Percentiles rank a stretch among this genome's conserved stretches.
Conservation (phyloP, 768 basidiomycete species). For the Coprinellus micaceus region DNA sequence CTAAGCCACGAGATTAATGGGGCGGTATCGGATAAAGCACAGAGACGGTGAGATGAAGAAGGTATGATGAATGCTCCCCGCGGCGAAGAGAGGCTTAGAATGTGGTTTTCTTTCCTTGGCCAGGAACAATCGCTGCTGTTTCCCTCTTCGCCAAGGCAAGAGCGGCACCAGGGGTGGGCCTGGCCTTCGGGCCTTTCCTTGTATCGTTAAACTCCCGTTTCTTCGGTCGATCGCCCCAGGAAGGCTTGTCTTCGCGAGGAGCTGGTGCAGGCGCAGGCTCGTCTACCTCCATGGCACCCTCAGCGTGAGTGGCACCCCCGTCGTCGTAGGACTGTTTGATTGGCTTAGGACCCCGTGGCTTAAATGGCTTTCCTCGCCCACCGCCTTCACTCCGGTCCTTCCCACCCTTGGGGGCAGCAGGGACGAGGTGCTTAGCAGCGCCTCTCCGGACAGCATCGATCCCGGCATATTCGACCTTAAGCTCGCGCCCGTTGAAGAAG, state of each 20-base stretch:
- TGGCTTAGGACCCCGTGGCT: background rate
- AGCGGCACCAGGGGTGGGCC: conserved; percentile 75
- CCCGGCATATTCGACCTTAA: conserved; percentile 88
- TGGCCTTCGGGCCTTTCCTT: conserved; percentile 29
- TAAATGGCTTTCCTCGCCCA: background rate
- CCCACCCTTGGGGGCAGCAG: background rate
- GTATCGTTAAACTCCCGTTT: background rate
- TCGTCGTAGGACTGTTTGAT: conserved; percentile 2
- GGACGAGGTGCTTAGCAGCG: conserved; percentile 36
- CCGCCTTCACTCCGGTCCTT: background rate
- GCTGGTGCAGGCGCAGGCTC: background rate
- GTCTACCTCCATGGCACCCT: conserved; percentile 8
- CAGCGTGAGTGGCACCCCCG: conserved; percentile 9
- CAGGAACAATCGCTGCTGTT: conserved; percentile 65
- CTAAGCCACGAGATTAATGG: too few species aligned
- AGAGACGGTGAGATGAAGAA: background rate
- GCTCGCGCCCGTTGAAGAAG: conserved; percentile 73
- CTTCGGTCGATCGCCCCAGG: background rate
- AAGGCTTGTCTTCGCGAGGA: background rate
- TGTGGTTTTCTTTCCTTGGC: conserved; percentile 68
- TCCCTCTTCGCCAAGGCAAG: conserved; percentile 75
- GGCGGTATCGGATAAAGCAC: conserved; percentile 16
- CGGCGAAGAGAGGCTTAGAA: too few species aligned
- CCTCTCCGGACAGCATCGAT: conserved; percentile 85
- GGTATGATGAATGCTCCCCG: too few species aligned